Evolutionary conservation across 2,329 filamentous ascomycete species (phyloP), one percentile per base, ranked within the genome.

Genomic region (Fusarium bulbicola): DNA sequence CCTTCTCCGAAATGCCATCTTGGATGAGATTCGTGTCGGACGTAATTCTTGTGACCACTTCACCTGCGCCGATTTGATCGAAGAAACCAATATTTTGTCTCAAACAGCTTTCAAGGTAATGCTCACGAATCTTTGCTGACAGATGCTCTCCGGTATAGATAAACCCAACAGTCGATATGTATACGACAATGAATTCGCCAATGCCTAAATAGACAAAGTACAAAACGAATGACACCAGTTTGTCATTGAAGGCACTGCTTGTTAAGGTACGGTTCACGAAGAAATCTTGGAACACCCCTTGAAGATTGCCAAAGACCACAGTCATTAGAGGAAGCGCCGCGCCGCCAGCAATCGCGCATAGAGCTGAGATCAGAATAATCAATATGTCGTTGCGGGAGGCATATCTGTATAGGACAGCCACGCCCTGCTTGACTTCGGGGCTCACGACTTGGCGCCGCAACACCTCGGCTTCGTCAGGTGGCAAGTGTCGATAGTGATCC

Each of bases 11-110:
- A 50, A 99, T 94, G 63, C 95, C 95, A 74, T 97, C 95, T 81
- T 98, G 95, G 62, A 98, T 92, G 59, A 97, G 85, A 78, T 97
- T 98, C 49, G 94, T 97, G 81, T 98, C 95, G 16, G 95, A 92
- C 0, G 95, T 98, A 76, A 98, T 97, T 72, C 95, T 92, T 3
- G 95, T 97, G 0, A 95, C 97, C 68, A 98, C 93, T 82, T 98
- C 96, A 66, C 95, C 95, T 39, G 95, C 93, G 58, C 95, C 95
- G 20, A 97, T 88, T 78, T 96, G 96, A 82, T 98, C 96, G 82
- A 97, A 97, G 82, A 94, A 97, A 50, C 90, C 95, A 80, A 97
- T 95, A 80, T 97, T 97, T 80, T 97, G 95, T 68, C 90, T 90
- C 85, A 97, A 85, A 79, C 95, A 95, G 71, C 93, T 94, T 76